Evolutionary conservation across 2,329 filamentous ascomycete genomes (phyloP).

Genomic region (Colletotrichum viniferum): DNA sequence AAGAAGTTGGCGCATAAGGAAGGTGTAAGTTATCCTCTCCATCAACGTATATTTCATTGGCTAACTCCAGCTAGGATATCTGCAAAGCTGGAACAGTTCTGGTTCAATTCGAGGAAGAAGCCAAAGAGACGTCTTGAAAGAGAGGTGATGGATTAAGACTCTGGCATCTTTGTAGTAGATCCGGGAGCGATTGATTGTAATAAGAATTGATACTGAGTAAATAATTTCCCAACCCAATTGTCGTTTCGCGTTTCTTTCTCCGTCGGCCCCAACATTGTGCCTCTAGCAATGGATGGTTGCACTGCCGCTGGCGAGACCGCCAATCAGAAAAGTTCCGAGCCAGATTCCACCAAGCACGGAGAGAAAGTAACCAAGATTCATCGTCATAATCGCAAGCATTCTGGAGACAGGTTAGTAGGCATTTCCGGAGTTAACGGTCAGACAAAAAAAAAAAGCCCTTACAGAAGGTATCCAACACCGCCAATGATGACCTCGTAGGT

Average conservation of each 20-base stretch:
- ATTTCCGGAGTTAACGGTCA: rapidly evolving
- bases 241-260: not conserved
- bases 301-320: not conserved
- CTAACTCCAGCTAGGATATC: conserved; percentile 61
- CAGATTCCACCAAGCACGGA: conserved; percentile 80
- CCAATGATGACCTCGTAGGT: conserved; percentile 54
- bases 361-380: conserved; percentile 85
- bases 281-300: not conserved
- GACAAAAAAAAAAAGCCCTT: conserved; percentile 42
- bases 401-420: conserved; percentile 45
- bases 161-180: not conserved
- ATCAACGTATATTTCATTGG: not conserved
- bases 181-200: not conserved
- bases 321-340: conserved; percentile 59
- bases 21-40: conserved; percentile 60
- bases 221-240: not conserved
- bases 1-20: conserved; percentile 76
- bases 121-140: conserved; percentile 3
- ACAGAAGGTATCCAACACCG: conserved; percentile 85
- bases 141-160: not conserved
- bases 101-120: conserved; percentile 70
- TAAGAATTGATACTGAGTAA: not conserved
- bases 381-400: conserved; percentile 91
- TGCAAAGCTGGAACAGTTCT: conserved; percentile 79
- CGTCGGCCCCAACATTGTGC: not conserved